These are phyloP conservation scores for Oryza brachyantha DNA, from an alignment of 176 grass and related monocot genomes.

Conservation along the genomic window DNA sequence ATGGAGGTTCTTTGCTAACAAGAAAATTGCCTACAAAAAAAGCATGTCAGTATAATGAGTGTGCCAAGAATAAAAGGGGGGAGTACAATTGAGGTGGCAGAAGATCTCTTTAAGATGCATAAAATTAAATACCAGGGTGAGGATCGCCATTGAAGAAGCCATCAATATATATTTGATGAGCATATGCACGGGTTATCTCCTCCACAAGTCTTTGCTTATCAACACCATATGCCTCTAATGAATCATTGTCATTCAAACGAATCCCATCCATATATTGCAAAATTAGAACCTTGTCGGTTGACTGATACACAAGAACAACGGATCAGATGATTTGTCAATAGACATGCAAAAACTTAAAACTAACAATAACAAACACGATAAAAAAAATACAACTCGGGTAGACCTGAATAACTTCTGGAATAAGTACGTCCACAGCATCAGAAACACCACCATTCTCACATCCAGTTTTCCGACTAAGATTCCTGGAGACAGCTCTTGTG, in stretches of 20 bases:
- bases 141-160: constrained; percentile 98
- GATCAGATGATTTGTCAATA: constrained; percentile 20
- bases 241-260: constrained; percentile 81
- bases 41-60: neutral
- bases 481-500: constrained; percentile 74
- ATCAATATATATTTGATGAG: constrained; percentile 97
- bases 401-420: constrained; percentile 98
- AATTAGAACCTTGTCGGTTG: constrained; percentile 82
- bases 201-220: constrained; percentile 93
- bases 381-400: neutral
- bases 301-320: constrained; percentile 49
- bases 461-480: constrained; percentile 44
- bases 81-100: neutral
- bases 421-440: constrained; percentile 64
- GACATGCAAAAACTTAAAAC: constrained; percentile 20
- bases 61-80: neutral
- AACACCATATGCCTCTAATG: constrained; percentile 72
- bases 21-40: constrained; percentile 87
- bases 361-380: constrained; percentile 23
- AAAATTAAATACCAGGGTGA: constrained; percentile 72
- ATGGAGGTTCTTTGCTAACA: constrained; percentile 87
- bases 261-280: constrained; percentile 98
- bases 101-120: constrained; percentile 12
- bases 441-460: constrained; percentile 26
- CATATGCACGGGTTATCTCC: constrained; percentile 96